These are phyloP conservation scores for Sherardia arvensis DNA, from an alignment of 257 asterid species.

Conservation along the genomic window DNA sequence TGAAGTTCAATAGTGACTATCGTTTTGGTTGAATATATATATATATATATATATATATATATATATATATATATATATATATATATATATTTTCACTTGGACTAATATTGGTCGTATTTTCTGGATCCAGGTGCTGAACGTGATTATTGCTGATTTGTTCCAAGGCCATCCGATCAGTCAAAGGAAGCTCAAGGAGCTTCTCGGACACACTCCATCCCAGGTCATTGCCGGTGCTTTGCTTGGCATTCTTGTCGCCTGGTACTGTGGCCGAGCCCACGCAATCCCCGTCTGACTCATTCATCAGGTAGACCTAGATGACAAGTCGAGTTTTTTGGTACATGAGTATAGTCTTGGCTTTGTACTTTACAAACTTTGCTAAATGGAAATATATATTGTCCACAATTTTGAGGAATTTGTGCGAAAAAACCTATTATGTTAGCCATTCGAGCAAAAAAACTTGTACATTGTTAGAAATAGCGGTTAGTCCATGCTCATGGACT, in stretches of 20 bases:
- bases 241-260: slow-evolving; percentile 64
- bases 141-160: slow-evolving; percentile 74
- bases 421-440: not conserved
- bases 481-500: not conserved
- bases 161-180: slow-evolving; percentile 93
- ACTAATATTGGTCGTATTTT: not conserved
- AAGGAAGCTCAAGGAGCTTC: slow-evolving; percentile 87
- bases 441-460: not conserved
- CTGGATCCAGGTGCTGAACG: slow-evolving; percentile 56
- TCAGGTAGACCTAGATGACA: not conserved
- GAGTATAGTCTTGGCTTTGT: not conserved
- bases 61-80: not conserved
- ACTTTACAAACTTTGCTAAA: not conserved
- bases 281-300: slow-evolving; percentile 22
- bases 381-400: not conserved
- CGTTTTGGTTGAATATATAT: not conserved
- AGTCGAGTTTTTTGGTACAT: not conserved
- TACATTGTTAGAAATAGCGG: not conserved
- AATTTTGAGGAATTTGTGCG: not conserved
- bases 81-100: not conserved
- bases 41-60: not conserved
- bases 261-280: slow-evolving; percentile 46
- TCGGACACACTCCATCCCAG: slow-evolving; percentile 88
- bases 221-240: slow-evolving; percentile 86
- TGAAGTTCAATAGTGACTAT: too few relatives aligned